Conservation (phyloP, 768 basidiomycete species). For the Leccinellum luteum region DNA sequence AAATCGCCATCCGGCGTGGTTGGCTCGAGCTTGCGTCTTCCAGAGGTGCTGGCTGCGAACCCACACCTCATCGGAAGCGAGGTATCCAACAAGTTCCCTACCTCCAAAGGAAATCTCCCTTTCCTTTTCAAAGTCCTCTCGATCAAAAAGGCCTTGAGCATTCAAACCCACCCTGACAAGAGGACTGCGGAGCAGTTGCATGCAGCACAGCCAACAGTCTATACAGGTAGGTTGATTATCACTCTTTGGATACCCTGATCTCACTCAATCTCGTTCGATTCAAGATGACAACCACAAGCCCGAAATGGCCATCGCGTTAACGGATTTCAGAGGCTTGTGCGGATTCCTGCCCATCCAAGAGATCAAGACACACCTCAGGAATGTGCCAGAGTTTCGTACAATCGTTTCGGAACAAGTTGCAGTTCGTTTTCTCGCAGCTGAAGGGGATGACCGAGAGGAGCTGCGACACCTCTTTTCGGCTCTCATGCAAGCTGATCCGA, state of each 20-base stretch:
- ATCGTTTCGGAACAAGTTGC: slow-evolving; percentile 62
- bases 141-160: slow-evolving; percentile 85
- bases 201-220: slow-evolving; percentile 70
- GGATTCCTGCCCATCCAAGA: slow-evolving; percentile 83
- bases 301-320: slow-evolving; percentile 97
- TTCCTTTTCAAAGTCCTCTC: slow-evolving; percentile 93
- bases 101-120: slow-evolving; percentile 67
- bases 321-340: slow-evolving; percentile 86
- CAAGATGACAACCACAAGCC: slow-evolving; percentile 96
- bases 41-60: slow-evolving; percentile 60
- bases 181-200: slow-evolving; percentile 69
- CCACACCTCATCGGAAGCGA: slow-evolving; percentile 65
- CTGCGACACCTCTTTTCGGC: slow-evolving; percentile 78
- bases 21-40: slow-evolving; percentile 49
- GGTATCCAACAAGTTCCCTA: slow-evolving; percentile 55
- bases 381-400: slow-evolving; percentile 72
- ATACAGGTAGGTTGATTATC: slow-evolving; percentile 66
- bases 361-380: slow-evolving; percentile 64
- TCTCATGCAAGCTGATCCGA: slow-evolving; percentile 76
- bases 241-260: not conserved
- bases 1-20: slow-evolving; percentile 59
- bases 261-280: slow-evolving; percentile 12
- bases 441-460: slow-evolving; percentile 39
- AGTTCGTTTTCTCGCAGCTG: slow-evolving; percentile 48
- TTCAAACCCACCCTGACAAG: slow-evolving; percentile 93